Base-by-base conservation (phyloP, 768 basidiomycete genomes). In the Naematelia aurantialba region DNA sequence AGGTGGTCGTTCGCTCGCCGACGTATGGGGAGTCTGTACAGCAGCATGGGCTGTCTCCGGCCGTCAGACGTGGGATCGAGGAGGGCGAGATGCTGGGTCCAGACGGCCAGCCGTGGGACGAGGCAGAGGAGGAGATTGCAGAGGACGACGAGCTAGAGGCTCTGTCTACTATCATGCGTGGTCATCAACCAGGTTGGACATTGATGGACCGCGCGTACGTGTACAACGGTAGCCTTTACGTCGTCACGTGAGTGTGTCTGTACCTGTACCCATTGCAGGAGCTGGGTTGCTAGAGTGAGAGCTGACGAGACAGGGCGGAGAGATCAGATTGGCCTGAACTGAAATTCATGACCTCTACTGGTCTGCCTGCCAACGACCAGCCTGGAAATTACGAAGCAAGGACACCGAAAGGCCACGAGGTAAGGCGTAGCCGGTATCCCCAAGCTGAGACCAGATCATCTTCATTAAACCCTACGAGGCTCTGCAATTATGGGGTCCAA, bases 301-400 rank as follows among this genome's bases (percentile, higher is more conserved):
- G 52, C 47, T 62, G 29, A 55, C 22, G 12, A 0, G 13, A 17
- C 52, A 75, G 73, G 2, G 63, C 72, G 34, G 63, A 70, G 24
- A 52, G 26, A 4, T 14, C 27, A 10, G 54, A 62, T 26, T 76
- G 70, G 67, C 75, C 75, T 5, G 68, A 70, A 45, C 46, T 75
- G 25, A 70, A 78, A 25, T 74, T 84, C 73, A 87, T 90, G 80
- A 87, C 82, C 0, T 89, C 87, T 54, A 85, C 85, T 0, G 85
- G 85, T 14, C 78, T 88, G 5, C 68, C 79, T 1, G 85, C 87
- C 0, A 70, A 78, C 31, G 83, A 83, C 62, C 83, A 81, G 0
- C 82, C 83, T 0, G 89, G 87, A 58, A 89, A 85, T 68, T 84
- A 83, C 30, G 82, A 81, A 8, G 79, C 80, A 1, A 81, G 90